A percentile compares a stretch with the other conserved stretches of the same genome.
Evolutionary conservation across 1,284 basidiomycete genomes (phyloP).

Genomic region (Ganoderma sinense): DNA sequence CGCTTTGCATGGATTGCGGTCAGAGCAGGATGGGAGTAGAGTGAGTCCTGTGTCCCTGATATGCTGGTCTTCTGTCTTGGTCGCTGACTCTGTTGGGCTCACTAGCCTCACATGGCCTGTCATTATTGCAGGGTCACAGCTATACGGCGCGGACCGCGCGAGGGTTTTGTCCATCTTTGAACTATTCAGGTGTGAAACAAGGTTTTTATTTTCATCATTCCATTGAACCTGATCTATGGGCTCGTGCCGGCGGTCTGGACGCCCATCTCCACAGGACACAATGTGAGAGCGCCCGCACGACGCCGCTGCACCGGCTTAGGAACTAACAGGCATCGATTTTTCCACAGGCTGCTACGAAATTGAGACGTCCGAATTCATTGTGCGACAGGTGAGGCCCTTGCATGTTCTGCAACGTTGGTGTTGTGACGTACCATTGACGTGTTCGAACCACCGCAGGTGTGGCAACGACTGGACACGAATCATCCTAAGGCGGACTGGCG

Average conservation of each 20-base stretch:
- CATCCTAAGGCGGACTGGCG: slow-evolving; percentile 46
- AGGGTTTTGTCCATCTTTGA: slow-evolving; percentile 51
- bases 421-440: slow-evolving; percentile 34
- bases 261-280: slow-evolving; percentile 32
- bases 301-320: not conserved
- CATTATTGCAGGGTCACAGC: slow-evolving; percentile 53
- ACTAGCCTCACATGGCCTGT: slow-evolving; percentile 52
- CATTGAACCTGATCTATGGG: slow-evolving; percentile 21
- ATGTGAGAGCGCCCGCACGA: slow-evolving; percentile 27
- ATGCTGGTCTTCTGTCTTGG: slow-evolving; percentile 1
- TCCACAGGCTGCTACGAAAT: slow-evolving; percentile 53
- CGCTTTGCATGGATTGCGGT: slow-evolving; percentile 41
- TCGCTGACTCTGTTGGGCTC: not conserved
- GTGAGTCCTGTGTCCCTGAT: slow-evolving; percentile 35
- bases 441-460: slow-evolving; percentile 40
- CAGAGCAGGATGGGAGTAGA: slow-evolving; percentile 43
- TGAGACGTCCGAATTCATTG: slow-evolving; percentile 54
- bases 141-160: slow-evolving; percentile 44
- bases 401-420: slow-evolving; percentile 30
- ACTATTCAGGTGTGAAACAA: slow-evolving; percentile 48
- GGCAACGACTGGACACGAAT: slow-evolving; percentile 47
- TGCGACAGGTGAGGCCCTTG: slow-evolving; percentile 47
- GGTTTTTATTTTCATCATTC: slow-evolving; percentile 18
- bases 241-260: slow-evolving; percentile 20
- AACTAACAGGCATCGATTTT: slow-evolving; percentile 23